Evolutionary conservation across 139 green algal genomes (phyloP), one percentile per base, ranked within the genome.

Genomic region (Chlorella sp.): DNA sequence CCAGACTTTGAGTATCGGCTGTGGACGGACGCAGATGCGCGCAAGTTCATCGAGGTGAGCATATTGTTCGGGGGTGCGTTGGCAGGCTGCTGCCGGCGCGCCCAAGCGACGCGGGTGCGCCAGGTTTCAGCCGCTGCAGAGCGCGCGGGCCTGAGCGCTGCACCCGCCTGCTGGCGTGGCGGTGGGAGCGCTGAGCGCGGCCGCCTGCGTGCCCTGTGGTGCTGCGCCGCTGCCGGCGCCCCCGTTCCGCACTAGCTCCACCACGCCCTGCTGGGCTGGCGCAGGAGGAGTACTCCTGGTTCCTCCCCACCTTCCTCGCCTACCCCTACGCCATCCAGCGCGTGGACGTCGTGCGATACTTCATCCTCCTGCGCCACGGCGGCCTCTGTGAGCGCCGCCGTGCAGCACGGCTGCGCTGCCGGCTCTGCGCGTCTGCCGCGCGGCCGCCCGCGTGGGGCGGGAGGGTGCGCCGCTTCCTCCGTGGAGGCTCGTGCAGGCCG

Each of bases 291-390:
- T 89, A 83, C 45, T 83, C 85, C 23, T 67, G 67, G 61, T 85
- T 89, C 58, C 50, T 87, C 56, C 41, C 65, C 29, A 89, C 84
- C 15, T 90, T 80, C 55, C 56, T 80, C 33, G 41, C 53, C 3
- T 90, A 90, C 64, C 67, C 77, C 5, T 88, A 85, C 43, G n/a
- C 29, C 50, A 89, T 90, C 43, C 77, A 90, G 71, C 76, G 86
- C 14, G 86, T 80, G 23, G 86, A 90, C 64, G 81, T 77, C 50
- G 68, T 89, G 36, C 66, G 86, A 17, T 90, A 90, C 63, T 82
- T 82, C 45, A 55, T 89, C 23, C 77, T 90, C n/a, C 48, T 83
- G 43, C 68, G 81, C 19, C 77, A 78, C 42, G 86, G 86, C 12
- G 86, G 86, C 50, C 43, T 89, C 23, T 90, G n/a, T n/a, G n/a